Base-by-base conservation (phyloP, 352 stramenopile genomes). In the Phytophthora ramorum region DNA sequence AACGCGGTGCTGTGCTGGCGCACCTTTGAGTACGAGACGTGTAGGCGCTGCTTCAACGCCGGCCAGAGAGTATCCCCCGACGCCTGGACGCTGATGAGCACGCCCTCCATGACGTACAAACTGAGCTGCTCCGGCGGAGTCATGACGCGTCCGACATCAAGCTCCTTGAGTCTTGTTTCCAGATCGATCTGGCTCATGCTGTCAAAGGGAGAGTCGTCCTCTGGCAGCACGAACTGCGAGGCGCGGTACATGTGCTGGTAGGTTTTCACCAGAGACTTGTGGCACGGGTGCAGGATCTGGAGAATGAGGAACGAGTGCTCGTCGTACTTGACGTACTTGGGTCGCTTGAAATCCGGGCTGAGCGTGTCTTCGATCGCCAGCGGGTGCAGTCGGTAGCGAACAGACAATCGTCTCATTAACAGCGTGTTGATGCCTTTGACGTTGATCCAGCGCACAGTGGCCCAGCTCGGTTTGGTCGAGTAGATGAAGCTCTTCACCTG, bases 301-400 rank as follows among this genome's bases (percentile, higher is more conserved):
- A 93, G 63, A 47, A 93, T 83, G 32, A 96, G 66, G 7, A 79
- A 89, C 48, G 81, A 83, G 59, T 96, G 88, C 22, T 92, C 88
- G 32, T 95, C 84, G 73, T 91, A 96, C 26, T 83, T 79, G 14
- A 95, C 88, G 63, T 92, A 92, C 63, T 96, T 96, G 22, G 84
- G 82, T 0, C 88, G 77, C 43, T 91, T 82, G 13, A 78, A 71
- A 24, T 90, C 85, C 0, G 86, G 61, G 14, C 92, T 78, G 12
- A 96, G 67, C 0, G 71, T 80, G 37, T 95, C 86, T 71, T 96
- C 85, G 8, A 96, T 76, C 0, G 88, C 86, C 0, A 96, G 68
- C 0, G 88, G 88, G 28, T 96, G 88, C 22, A 96, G 58, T 34
- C 87, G 80, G 43, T 96, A 90, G 35, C 85, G 85, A 20, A 96